phyloP scores from a whole-genome alignment of 805 yeast species.

The Saccharomycopsis sp. region DNA sequence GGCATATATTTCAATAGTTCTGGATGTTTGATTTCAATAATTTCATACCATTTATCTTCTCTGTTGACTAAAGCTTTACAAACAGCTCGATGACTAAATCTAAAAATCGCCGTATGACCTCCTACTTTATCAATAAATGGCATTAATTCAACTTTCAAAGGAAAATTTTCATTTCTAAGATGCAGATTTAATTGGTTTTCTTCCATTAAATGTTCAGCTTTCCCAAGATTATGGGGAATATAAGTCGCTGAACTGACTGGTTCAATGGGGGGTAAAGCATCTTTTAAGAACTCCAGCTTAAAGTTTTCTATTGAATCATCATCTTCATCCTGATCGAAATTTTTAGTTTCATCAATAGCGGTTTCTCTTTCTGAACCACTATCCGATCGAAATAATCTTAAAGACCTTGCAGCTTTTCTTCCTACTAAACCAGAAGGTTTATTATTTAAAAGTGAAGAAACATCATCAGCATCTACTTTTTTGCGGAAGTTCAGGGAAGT shows the following conservation, averaged over 20 bases:
- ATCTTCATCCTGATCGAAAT: too few relatives aligned
- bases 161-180: conserved; percentile 29
- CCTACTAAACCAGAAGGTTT: too few relatives aligned
- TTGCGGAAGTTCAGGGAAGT: too few relatives aligned
- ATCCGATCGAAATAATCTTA: conserved; percentile 39
- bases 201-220: neutral
- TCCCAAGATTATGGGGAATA: conserved; percentile 47
- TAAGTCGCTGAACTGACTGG: conserved; percentile 65
- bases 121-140: conserved; percentile 95
- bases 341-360: neutral
- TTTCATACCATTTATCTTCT: conserved; percentile 88
- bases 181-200: too few relatives aligned
- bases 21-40: conserved; percentile 67
- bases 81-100: conserved; percentile 84
- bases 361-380: conserved; percentile 5
- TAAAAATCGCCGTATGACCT: conserved; percentile 94
- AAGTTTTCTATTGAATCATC: too few relatives aligned
- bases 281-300: too few relatives aligned
- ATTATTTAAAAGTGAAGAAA: too few relatives aligned
- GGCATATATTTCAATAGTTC: conserved; percentile 84
- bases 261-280: conserved; percentile 30
- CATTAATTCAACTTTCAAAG: conserved; percentile 76
- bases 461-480: too few relatives aligned
- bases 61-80: conserved; percentile 87
- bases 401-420: conserved; percentile 38